Evolutionary conservation across 306 rosid genomes (phyloP), one percentile per base, ranked within the genome.

Genomic region (Rubus parviflorus): DNA sequence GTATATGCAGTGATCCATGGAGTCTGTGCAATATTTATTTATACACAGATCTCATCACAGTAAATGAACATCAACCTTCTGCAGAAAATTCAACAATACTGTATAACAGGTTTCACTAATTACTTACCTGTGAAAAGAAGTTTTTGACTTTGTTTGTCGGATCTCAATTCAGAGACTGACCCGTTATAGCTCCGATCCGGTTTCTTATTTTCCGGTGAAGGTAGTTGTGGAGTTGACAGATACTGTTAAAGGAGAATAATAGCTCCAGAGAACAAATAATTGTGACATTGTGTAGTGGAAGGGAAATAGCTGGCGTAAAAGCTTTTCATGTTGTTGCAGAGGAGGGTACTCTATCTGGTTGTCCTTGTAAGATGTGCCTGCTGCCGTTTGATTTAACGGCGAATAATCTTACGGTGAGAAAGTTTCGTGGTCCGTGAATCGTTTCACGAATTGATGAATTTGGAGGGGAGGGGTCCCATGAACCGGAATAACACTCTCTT

Each of bases 361-460:
- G 54, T 58, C 30, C 68, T 43, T 58, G 53, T 14, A 11, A 41
- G 23, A 6, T 8, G 52, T 15, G 4, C 42, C n/a, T 35, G 41
- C 41, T 14, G 49, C 73, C 79, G 76, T 83, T 53, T 35, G 56
- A 69, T 73, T 56, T 76, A 56, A 81, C 79, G 84, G 72, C 58
- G 15, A 60, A 67, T 10, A 56, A 63, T 74, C 78, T 4, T 40
- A 60, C 72, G 82, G 56, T 30, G 42, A 62, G 60, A 46, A 45
- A 60, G 19, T 46, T 46, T 15, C 57, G 66, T 64, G 23, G 79
- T n/a, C 75, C 85, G 86, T 85, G 75, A 56, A 48, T 25, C 65
- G 53, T 38, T 69, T 51, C 60, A 66, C 22, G 68, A 42, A 43
- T 51, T 82, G 43, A 49, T 38, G 47, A 68, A 68, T 65, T 25